A percentile compares a stretch with the other conserved stretches of the same genome.
These are phyloP conservation scores for Boletus sp. DNA, from an alignment of 768 basidiomycete genomes.

Conservation along the genomic window DNA sequence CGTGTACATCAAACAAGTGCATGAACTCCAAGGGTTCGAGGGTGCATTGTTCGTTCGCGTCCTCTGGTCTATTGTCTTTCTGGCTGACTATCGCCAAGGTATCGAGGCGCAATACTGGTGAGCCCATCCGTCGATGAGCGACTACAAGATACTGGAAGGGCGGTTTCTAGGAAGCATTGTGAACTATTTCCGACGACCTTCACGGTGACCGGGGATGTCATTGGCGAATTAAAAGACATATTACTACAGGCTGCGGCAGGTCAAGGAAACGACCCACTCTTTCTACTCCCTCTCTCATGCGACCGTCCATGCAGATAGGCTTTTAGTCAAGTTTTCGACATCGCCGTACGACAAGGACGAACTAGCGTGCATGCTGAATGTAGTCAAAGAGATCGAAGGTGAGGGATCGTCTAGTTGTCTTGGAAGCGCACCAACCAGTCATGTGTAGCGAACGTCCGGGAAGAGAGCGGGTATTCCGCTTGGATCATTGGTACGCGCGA, in stretches of 20 bases:
- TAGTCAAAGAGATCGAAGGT: slow-evolving; percentile 31
- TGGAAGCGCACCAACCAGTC: neutral
- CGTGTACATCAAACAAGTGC: slow-evolving; percentile 25
- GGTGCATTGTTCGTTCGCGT: slow-evolving; percentile 23
- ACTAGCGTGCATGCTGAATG: slow-evolving; percentile 24
- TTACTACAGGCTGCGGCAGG: slow-evolving; percentile 31
- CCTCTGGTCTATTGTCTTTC: neutral
- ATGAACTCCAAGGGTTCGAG: slow-evolving; percentile 1
- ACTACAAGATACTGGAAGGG: neutral
- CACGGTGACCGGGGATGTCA: slow-evolving; percentile 16
- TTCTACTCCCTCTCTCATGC: neutral
- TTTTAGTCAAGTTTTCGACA: slow-evolving; percentile 32
- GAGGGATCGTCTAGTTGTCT: neutral
- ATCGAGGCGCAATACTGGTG: slow-evolving; percentile 30
- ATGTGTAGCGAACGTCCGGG: slow-evolving; percentile 6
- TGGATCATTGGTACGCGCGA: slow-evolving; percentile 26
- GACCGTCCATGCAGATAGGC: slow-evolving; percentile 17
- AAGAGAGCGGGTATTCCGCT: slow-evolving; percentile 12
- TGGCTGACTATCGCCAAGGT: slow-evolving; percentile 17
- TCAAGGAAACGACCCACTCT: neutral
- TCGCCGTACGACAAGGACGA: slow-evolving; percentile 25
- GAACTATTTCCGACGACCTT: slow-evolving; percentile 29
- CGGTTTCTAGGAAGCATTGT: slow-evolving; percentile 26
- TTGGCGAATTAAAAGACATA: slow-evolving; percentile 17
- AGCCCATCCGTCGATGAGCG: neutral